A percentile compares a stretch with the other conserved stretches of the same genome.
Evolutionary conservation across 2,329 filamentous ascomycete species (phyloP).

Genomic region (Penicillium corylophilum): DNA sequence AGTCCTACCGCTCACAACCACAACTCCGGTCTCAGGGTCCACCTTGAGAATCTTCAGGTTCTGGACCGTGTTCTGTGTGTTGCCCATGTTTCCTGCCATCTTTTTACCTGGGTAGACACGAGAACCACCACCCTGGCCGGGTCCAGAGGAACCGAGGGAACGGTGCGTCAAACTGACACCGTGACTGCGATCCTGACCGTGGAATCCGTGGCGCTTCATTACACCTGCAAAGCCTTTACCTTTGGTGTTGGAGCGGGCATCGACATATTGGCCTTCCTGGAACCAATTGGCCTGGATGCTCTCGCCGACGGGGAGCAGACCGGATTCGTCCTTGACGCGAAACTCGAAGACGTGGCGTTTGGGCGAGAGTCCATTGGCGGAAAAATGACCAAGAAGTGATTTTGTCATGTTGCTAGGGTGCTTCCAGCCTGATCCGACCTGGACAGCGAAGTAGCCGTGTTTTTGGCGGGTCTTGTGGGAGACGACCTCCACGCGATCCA

Average conservation of each 20-base stretch:
- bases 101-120: conserved; percentile 94
- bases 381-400: conserved; percentile 84
- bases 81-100: conserved; percentile 96
- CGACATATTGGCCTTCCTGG: conserved; percentile 82
- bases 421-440: conserved; percentile 77
- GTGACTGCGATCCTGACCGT: conserved; percentile 86
- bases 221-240: conserved; percentile 95
- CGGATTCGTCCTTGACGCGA: conserved; percentile 70
- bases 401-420: conserved; percentile 74
- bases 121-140: conserved; percentile 86
- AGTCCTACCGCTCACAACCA: conserved; percentile 74
- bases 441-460: conserved; percentile 93
- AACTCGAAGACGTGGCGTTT: conserved; percentile 87
- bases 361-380: conserved; percentile 74
- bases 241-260: conserved; percentile 73
- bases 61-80: conserved; percentile 82
- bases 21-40: conserved; percentile 79
- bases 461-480: conserved; percentile 75
- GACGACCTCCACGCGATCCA: conserved; percentile 88
- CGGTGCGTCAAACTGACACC: conserved; percentile 94
- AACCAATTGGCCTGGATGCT: conserved; percentile 87
- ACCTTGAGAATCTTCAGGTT: conserved; percentile 87
- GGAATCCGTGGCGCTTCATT: conserved; percentile 94
- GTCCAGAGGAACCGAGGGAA: conserved; percentile 85
- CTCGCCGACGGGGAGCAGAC: conserved; percentile 73